Percentiles rank a stretch among this genome's conserved stretches.
These are phyloP conservation scores for Talaromyces marneffei DNA, from an alignment of 2,329 filamentous ascomycete genomes.

Conservation along the genomic window DNA sequence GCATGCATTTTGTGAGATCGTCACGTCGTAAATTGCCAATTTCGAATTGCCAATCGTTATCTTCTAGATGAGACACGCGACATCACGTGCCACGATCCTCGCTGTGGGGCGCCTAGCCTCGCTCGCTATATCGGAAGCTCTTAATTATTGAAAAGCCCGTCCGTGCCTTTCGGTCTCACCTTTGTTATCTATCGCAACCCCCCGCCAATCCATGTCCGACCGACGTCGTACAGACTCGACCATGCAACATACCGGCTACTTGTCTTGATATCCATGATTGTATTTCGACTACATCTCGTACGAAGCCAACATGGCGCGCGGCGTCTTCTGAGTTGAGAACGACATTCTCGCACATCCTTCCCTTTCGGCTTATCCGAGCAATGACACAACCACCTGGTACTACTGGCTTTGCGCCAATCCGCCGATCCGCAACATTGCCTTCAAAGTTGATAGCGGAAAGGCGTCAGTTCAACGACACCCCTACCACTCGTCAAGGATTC, in stretches of 20 bases:
- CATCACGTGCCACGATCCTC: slow-evolving; percentile 1
- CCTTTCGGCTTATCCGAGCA: slow-evolving; percentile 14
- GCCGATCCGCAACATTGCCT: slow-evolving; percentile 34
- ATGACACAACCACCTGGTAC: slow-evolving; percentile 28
- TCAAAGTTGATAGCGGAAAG: slow-evolving; percentile 27
- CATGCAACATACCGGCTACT: neutral
- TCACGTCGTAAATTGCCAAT: too few species aligned
- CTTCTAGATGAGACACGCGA: neutral
- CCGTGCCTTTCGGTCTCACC: neutral
- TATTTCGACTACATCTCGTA: neutral
- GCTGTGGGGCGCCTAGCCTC: neutral
- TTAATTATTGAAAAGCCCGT: neutral
- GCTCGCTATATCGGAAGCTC: neutral
- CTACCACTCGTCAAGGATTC: slow-evolving; percentile 24
- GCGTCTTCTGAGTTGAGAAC: neutral
- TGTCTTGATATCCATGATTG: neutral
- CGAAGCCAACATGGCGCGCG: neutral
- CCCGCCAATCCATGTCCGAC: neutral
- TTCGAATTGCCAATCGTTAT: neutral
- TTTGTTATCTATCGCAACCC: neutral
- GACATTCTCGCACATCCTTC: neutral
- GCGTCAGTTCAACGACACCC: slow-evolving; percentile 20
- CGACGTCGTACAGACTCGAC: neutral
- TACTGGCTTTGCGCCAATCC: slow-evolving; percentile 21
- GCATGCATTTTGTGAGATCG: too few species aligned